Conservation (phyloP, 768 basidiomycete species). For the Rubroboletus pulcherrimus region DNA sequence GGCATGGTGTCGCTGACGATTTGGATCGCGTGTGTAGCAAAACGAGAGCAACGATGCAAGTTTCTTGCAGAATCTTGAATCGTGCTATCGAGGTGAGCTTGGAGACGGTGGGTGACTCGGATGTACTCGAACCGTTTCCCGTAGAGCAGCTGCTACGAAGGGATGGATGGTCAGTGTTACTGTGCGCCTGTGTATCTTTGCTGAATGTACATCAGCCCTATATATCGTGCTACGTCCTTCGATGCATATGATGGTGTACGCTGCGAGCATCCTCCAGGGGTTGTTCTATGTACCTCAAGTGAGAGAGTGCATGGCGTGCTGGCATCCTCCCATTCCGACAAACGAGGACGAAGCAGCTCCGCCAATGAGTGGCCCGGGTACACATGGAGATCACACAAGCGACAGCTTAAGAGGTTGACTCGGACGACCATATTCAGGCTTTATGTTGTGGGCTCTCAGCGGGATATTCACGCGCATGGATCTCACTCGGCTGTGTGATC, state of each 20-base stretch:
- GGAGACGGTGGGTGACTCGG: constrained; percentile 43
- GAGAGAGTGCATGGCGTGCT: constrained; percentile 38
- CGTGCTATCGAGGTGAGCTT: constrained; percentile 72
- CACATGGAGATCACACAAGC: constrained; percentile 20
- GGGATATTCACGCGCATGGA: constrained; percentile 72
- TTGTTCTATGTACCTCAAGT: constrained; percentile 73
- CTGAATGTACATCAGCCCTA: constrained; percentile 45
- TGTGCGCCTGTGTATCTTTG: not conserved
- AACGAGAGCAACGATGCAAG: constrained; percentile 37
- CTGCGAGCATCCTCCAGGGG: constrained; percentile 51
- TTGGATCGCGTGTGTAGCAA: constrained; percentile 18
- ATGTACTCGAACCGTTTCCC: constrained; percentile 28
- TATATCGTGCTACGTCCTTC: constrained; percentile 66
- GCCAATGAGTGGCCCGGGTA: constrained; percentile 35
- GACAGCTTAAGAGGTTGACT: not conserved
- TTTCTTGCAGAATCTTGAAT: constrained; percentile 59
- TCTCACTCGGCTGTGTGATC: constrained; percentile 52
- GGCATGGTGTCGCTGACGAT: not conserved
- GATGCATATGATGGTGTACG: constrained; percentile 47
- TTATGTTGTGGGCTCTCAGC: constrained; percentile 51
- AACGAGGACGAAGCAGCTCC: constrained; percentile 19
- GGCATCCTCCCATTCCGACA: constrained; percentile 28
- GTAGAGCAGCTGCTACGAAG: constrained; percentile 51
- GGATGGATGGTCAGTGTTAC: constrained; percentile 50
- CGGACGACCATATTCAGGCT: constrained; percentile 31